Evolutionary conservation across 1,284 basidiomycete genomes (phyloP).

Genomic region (Cystobasidium sp.): DNA sequence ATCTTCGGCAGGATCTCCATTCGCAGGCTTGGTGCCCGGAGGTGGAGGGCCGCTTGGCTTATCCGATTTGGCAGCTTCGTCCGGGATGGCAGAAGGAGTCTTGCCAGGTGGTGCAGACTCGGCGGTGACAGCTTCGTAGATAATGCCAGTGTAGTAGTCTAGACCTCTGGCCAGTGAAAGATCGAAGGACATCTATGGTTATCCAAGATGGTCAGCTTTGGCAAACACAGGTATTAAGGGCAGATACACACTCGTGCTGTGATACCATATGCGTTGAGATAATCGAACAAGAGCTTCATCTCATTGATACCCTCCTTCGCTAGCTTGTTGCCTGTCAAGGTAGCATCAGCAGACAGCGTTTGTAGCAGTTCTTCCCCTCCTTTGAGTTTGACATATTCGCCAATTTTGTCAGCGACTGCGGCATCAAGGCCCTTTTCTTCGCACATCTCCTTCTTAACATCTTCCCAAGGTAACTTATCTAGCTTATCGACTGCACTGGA

Average conservation of each 20-base stretch:
- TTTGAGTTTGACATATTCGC: conserved; percentile 94
- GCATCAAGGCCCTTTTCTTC: conserved; percentile 88
- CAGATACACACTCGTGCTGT: conserved; percentile 68
- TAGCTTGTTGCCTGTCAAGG: conserved; percentile 70
- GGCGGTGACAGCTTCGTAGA: conserved; percentile 94
- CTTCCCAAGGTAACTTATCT: conserved; percentile 91
- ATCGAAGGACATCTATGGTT: conserved; percentile 83
- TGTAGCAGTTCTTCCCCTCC: conserved; percentile 81
- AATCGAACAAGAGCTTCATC: conserved; percentile 83
- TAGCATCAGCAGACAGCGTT: conserved; percentile 70
- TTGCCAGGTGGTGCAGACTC: conserved; percentile 88
- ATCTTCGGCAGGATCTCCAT: conserved; percentile 69
- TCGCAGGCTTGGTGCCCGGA: conserved; percentile 51
- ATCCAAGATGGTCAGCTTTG: not conserved
- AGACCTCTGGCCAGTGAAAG: conserved; percentile 93
- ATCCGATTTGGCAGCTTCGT: conserved; percentile 61
- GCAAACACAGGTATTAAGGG: not conserved
- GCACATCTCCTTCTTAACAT: conserved; percentile 95
- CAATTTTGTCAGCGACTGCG: conserved; percentile 88
- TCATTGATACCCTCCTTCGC: conserved; percentile 88
- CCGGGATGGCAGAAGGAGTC: conserved; percentile 57
- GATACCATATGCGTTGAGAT: conserved; percentile 80
- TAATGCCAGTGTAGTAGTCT: conserved; percentile 98
- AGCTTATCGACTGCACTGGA: conserved; percentile 98
- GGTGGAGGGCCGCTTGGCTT: conserved; percentile 55